These are phyloP conservation scores for Bipolaris victoriae DNA, from an alignment of 2,329 filamentous ascomycete species.

Conservation along the genomic window DNA sequence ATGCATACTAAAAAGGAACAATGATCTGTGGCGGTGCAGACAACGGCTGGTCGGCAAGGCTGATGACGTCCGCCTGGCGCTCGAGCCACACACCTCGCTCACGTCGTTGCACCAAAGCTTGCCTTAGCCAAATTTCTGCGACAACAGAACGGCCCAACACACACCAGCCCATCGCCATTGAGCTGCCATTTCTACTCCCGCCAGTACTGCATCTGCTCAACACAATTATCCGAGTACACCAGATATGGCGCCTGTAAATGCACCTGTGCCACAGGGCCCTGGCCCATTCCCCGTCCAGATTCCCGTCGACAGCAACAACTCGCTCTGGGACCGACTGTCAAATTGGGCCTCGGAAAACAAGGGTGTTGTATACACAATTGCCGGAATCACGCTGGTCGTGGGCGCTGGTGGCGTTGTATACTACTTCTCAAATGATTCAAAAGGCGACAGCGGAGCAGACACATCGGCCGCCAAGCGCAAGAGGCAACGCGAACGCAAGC, in stretches of 20 bases:
- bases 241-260: constrained; percentile 41
- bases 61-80: constrained; percentile 24
- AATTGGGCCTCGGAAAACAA: constrained; percentile 96
- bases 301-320: constrained; percentile 56
- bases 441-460: constrained; percentile 43
- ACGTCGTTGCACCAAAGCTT: constrained; percentile 16
- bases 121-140: constrained; percentile 25
- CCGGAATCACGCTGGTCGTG: constrained; percentile 89
- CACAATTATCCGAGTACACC: constrained; percentile 8
- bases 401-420: constrained; percentile 92
- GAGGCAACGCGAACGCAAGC: constrained; percentile 88
- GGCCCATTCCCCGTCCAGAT: constrained; percentile 45
- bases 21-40: background rate
- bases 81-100: constrained; percentile 18
- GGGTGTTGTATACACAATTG: constrained; percentile 92
- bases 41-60: constrained; percentile 8
- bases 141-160: constrained; percentile 14
- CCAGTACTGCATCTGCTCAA: constrained; percentile 12
- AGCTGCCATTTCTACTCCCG: constrained; percentile 9
- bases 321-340: constrained; percentile 87
- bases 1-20: too few relatives aligned
- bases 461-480: constrained; percentile 65
- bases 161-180: constrained; percentile 26
- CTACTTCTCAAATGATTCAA: constrained; percentile 70
- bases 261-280: constrained; percentile 39